Conservation (phyloP, 306 rosid genomes). For the Ceratonia siliqua region DNA sequence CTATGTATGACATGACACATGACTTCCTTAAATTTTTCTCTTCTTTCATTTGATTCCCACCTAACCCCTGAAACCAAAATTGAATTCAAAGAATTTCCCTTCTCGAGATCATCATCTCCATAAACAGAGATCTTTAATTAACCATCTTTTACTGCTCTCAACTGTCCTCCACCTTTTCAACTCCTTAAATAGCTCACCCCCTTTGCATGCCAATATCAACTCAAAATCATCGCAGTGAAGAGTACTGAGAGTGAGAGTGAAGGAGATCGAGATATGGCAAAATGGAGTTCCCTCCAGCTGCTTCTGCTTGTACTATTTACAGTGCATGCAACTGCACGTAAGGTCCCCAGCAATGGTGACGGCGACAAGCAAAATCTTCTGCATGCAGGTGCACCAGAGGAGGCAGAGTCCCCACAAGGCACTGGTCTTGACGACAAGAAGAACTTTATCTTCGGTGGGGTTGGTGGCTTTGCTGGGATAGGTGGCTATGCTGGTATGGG, state of each 20-base stretch:
- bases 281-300: slow-evolving; percentile 27
- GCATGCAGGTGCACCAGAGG: slow-evolving; percentile 42
- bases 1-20: slow-evolving; percentile 32
- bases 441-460: slow-evolving; percentile 55
- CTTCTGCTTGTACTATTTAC: slow-evolving; percentile 32
- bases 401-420: slow-evolving; percentile 26
- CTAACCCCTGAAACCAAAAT: slow-evolving; percentile 44
- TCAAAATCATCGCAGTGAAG: neutral
- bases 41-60: slow-evolving; percentile 48
- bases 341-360: slow-evolving; percentile 33
- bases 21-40: slow-evolving; percentile 58
- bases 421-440: slow-evolving; percentile 51
- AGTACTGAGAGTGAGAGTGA: neutral
- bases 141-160: slow-evolving; percentile 57
- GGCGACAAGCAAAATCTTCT: slow-evolving; percentile 22
- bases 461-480: slow-evolving; percentile 58
- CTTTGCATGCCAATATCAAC: slow-evolving; percentile 29
- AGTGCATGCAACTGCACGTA: slow-evolving; percentile 58
- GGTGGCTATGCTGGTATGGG: slow-evolving; percentile 31
- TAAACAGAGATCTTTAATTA: slow-evolving; percentile 39
- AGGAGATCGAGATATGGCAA: slow-evolving; percentile 40
- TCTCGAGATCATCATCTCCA: slow-evolving; percentile 50
- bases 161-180: slow-evolving; percentile 41
- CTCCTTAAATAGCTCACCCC: neutral
- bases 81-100: slow-evolving; percentile 39